Percentiles rank a stretch among this genome's conserved stretches.
Evolutionary conservation across 2,329 filamentous ascomycete species (phyloP).

Genomic region (Neophaeococcomyces mojaviensis): DNA sequence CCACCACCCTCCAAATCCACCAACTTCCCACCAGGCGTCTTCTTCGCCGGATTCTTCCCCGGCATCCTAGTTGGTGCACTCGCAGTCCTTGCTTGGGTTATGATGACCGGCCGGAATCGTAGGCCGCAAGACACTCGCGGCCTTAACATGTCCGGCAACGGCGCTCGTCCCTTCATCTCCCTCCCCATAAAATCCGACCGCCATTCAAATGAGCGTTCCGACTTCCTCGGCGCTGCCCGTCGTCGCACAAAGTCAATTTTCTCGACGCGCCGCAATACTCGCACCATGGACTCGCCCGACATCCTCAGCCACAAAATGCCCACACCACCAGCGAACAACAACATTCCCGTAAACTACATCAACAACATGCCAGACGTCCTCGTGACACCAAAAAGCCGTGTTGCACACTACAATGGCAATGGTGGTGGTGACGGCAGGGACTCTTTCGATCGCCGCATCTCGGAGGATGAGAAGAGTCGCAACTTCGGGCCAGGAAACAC

Average conservation of each 20-base stretch:
- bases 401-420: slow-evolving; percentile 11
- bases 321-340: slow-evolving; percentile 19
- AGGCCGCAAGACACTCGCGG: slow-evolving; percentile 15
- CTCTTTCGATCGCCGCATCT: slow-evolving; percentile 19
- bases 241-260: slow-evolving; percentile 23
- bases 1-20: slow-evolving; percentile 25
- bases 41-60: slow-evolving; percentile 41
- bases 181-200: slow-evolving; percentile 18
- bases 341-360: slow-evolving; percentile 10
- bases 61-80: slow-evolving; percentile 41
- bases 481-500: slow-evolving; percentile 12
- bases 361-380: slow-evolving; percentile 17
- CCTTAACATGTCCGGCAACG: not conserved
- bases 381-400: slow-evolving; percentile 24
- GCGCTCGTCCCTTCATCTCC: slow-evolving; percentile 20
- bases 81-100: slow-evolving; percentile 45
- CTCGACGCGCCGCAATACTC: slow-evolving; percentile 9
- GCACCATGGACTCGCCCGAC: slow-evolving; percentile 4
- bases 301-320: slow-evolving; percentile 21
- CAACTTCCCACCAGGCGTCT: slow-evolving; percentile 35
- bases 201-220: slow-evolving; percentile 28
- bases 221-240: slow-evolving; percentile 35
- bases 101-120: slow-evolving; percentile 29
- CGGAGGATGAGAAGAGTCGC: slow-evolving; percentile 22
- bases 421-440: slow-evolving; percentile 17